phyloP scores from a whole-genome alignment of 2,329 filamentous ascomycete species.

The Scleromitrula shiraiana region DNA sequence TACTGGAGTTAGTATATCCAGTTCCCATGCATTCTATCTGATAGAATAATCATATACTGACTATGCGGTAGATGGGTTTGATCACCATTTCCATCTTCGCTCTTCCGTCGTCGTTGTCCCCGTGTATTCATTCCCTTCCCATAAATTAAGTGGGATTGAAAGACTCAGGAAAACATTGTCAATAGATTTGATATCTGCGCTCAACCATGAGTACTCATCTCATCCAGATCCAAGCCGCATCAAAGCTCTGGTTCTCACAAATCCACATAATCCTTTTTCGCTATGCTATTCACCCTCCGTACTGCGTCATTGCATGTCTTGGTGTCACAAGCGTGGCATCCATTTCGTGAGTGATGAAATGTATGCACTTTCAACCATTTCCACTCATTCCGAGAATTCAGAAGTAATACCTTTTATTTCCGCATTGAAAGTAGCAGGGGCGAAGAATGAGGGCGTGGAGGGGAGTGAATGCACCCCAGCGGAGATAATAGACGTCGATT shows the following conservation, averaged over 20 bases:
- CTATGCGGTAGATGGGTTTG: background rate
- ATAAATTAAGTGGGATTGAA: background rate
- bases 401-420: constrained; percentile 44
- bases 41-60: too few species aligned
- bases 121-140: background rate
- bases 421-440: too few species aligned
- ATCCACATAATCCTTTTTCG: constrained; percentile 28
- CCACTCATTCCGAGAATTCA: constrained; percentile 27
- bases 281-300: constrained; percentile 14
- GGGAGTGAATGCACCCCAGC: too few species aligned
- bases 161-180: background rate
- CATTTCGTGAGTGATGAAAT: constrained; percentile 42
- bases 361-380: constrained; percentile 39
- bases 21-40: background rate
- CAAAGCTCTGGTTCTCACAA: constrained; percentile 34
- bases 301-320: constrained; percentile 26
- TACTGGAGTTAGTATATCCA: constrained; percentile 14
- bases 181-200: background rate
- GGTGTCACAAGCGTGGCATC: constrained; percentile 36
- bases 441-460: too few species aligned
- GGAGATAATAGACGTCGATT: too few species aligned
- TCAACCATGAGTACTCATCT: background rate
- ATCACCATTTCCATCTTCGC: constrained; percentile 1
- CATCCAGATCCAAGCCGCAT: constrained; percentile 1
- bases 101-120: constrained; percentile 1